Percentiles rank a stretch among this genome's conserved stretches.
Evolutionary conservation across 1,139 yeast genomes (phyloP).

Genomic region (Kurtzmaniella quercitrusa): DNA sequence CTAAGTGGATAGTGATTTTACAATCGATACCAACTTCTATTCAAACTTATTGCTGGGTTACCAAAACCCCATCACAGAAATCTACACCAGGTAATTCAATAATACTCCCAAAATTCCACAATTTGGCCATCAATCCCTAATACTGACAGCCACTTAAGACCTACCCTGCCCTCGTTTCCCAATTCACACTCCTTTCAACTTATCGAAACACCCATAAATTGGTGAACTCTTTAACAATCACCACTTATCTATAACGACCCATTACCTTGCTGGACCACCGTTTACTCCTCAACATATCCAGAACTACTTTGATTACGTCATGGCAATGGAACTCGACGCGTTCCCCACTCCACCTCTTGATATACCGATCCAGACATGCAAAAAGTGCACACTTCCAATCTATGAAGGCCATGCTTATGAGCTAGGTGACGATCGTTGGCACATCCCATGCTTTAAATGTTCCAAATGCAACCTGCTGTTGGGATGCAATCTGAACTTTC

Average conservation of each 20-base stretch:
- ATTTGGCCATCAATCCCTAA: neutral
- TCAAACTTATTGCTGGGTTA: neutral
- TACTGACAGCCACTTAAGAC: too few species aligned
- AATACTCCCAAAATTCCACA: neutral
- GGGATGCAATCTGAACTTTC: constrained; percentile 84
- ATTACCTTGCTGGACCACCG: too few species aligned
- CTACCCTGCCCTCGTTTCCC: neutral
- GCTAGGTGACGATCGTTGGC: constrained; percentile 93
- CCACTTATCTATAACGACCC: too few species aligned
- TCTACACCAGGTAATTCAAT: neutral
- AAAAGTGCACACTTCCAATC: constrained; percentile 45
- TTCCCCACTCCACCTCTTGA: neutral
- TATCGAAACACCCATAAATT: too few species aligned
- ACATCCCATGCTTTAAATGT: constrained; percentile 86
- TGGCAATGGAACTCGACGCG: constrained; percentile 3
- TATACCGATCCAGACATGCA: constrained; percentile 28
- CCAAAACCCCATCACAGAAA: neutral
- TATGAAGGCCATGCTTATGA: constrained; percentile 79
- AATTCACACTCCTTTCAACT: neutral
- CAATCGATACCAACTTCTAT: neutral
- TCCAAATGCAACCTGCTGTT: constrained; percentile 73
- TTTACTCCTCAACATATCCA: too few species aligned
- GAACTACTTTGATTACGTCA: neutral
- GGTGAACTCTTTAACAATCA: too few species aligned
- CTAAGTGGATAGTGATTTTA: neutral